These are phyloP conservation scores for Tolypocladium ophioglossoides DNA, from an alignment of 2,329 filamentous ascomycete genomes.

Conservation along the genomic window DNA sequence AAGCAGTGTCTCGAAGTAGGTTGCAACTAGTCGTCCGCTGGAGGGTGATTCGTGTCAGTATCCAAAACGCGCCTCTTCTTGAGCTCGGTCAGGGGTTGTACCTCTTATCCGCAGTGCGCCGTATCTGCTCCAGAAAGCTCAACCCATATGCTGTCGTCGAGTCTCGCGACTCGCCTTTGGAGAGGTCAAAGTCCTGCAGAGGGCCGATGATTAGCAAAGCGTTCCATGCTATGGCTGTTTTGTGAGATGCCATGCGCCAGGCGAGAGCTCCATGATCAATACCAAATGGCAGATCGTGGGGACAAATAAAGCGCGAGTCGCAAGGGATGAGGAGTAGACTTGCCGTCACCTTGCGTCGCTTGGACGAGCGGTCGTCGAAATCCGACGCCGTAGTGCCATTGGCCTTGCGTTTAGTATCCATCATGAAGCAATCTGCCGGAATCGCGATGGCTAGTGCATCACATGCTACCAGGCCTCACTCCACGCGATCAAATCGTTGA, in stretches of 20 bases:
- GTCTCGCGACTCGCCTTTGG: conserved; percentile 50
- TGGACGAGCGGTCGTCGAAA: conserved; percentile 40
- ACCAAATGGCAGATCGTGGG: background rate
- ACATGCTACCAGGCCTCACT: conserved; percentile 7
- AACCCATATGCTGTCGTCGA: conserved; percentile 63
- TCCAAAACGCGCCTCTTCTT: background rate
- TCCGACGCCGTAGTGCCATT: conserved; percentile 34
- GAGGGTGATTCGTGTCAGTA: conserved; percentile 8
- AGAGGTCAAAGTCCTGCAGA: conserved; percentile 32
- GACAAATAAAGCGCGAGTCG: background rate
- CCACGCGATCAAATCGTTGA: conserved; percentile 6
- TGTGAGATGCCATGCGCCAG: background rate
- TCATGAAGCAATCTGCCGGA: conserved; percentile 18
- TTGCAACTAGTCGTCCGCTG: conserved; percentile 64
- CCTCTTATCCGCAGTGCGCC: conserved; percentile 72
- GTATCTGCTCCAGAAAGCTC: conserved; percentile 64
- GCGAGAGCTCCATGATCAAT: background rate
- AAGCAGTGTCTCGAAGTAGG: conserved; percentile 64
- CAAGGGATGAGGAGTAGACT: conserved; percentile 19
- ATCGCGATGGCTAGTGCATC: conserved; percentile 17
- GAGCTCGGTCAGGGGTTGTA: conserved; percentile 29
- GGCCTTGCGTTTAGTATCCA: conserved; percentile 50
- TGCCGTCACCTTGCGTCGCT: conserved; percentile 43
- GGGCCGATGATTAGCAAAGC: background rate
- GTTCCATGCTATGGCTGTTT: background rate